Conservation (phyloP, 306 rosid species). For the Sesbania bispinosa region DNA sequence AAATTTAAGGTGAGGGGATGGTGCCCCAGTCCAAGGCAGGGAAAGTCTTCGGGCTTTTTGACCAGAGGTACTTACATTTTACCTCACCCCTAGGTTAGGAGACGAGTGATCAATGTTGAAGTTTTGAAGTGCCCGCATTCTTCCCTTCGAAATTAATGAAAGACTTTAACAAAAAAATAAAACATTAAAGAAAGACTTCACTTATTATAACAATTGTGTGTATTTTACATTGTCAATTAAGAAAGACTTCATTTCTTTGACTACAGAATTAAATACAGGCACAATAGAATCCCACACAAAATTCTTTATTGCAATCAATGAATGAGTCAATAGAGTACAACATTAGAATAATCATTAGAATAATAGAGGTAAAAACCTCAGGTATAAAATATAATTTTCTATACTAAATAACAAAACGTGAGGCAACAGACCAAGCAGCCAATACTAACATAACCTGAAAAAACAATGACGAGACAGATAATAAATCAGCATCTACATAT, state of each 20-base stretch:
- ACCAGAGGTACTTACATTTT: no score
- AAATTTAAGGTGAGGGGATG: no score
- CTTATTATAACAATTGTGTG: no score
- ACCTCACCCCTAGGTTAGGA: no score
- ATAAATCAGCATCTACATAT: not conserved
- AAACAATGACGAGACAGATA: not conserved
- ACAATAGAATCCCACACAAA: slow-evolving; percentile 22
- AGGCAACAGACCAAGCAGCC: slow-evolving; percentile 22
- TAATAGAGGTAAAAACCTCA: slow-evolving; percentile 17
- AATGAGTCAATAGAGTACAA: slow-evolving; percentile 23
- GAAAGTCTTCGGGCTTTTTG: no score
- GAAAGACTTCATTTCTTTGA: no score
- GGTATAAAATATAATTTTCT: slow-evolving; percentile 28
- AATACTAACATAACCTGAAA: slow-evolving; percentile 38
- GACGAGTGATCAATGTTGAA: no score
- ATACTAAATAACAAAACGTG: slow-evolving; percentile 28
- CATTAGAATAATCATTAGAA: slow-evolving; percentile 24
- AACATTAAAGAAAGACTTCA: no score
- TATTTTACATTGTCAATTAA: no score
- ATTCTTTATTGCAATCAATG: slow-evolving; percentile 24
- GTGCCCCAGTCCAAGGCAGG: no score
- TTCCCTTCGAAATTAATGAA: not conserved
- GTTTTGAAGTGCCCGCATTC: no score
- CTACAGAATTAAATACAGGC: not conserved
- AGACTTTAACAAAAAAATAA: no score